Percentiles rank a stretch among this genome's conserved stretches.
Conservation (phyloP, 2,329 filamentous ascomycete genomes). For the Claviceps humidiphila region DNA sequence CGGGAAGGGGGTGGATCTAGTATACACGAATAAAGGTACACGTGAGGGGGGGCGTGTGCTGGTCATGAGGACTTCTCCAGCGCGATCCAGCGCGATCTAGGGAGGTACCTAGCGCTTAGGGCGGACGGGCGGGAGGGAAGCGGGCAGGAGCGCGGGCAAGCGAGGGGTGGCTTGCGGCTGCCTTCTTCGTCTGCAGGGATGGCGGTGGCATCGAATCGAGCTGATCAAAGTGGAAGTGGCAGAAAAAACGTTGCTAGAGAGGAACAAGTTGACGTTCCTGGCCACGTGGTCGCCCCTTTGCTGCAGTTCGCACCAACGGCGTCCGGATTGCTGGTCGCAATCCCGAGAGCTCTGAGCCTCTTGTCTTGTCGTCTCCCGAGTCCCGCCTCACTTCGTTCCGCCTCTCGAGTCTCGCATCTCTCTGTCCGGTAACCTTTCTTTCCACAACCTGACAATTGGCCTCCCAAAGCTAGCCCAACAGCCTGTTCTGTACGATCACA, state of each 20-base stretch:
- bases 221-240: neutral
- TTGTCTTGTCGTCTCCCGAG: no score
- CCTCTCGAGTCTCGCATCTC: neutral
- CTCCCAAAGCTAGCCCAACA: no score
- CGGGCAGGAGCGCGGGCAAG: constrained; percentile 1
- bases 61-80: neutral
- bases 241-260: neutral
- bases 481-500: neutral
- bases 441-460: no score
- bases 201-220: neutral
- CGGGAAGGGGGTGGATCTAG: neutral
- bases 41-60: no score
- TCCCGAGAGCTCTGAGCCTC: no score
- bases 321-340: neutral
- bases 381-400: neutral
- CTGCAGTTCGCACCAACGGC: neutral
- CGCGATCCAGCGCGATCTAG: neutral
- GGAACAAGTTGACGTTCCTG: neutral
- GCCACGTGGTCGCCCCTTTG: neutral
- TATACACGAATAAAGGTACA: no score
- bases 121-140: constrained; percentile 1
- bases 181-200: constrained; percentile 2
- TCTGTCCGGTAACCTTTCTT: no score
- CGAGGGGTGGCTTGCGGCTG: constrained; percentile 1
- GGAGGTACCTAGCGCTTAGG: neutral